A percentile compares a stretch with the other conserved stretches of the same genome.
Evolutionary conservation across 2,329 filamentous ascomycete genomes (phyloP).

Genomic region (Botryosphaeria dothidea): DNA sequence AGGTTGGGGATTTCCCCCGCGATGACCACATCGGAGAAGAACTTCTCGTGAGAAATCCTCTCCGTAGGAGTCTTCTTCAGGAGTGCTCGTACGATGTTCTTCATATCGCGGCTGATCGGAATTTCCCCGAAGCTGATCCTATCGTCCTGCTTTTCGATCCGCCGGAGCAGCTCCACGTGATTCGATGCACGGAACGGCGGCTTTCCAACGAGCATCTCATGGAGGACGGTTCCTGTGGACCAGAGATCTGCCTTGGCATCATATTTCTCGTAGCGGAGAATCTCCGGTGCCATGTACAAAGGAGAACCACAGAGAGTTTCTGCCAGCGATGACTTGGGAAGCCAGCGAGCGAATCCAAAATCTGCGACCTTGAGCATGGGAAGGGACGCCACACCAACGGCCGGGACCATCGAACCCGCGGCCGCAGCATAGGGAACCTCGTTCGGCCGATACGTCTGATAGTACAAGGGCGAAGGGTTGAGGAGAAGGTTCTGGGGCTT

Average conservation of each 20-base stretch:
- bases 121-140: slow-evolving; percentile 77
- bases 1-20: slow-evolving; percentile 76
- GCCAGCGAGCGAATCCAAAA: slow-evolving; percentile 94
- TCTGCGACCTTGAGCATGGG: slow-evolving; percentile 98
- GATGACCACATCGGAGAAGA: slow-evolving; percentile 77
- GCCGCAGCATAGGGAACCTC: slow-evolving; percentile 75
- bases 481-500: slow-evolving; percentile 96
- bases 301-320: slow-evolving; percentile 97
- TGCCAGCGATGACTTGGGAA: slow-evolving; percentile 87
- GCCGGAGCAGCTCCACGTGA: slow-evolving; percentile 88
- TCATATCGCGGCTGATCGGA: slow-evolving; percentile 72
- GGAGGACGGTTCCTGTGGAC: slow-evolving; percentile 94
- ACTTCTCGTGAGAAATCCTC: slow-evolving; percentile 80
- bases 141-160: slow-evolving; percentile 88
- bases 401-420: slow-evolving; percentile 77
- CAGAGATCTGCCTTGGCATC: slow-evolving; percentile 96
- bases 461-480: slow-evolving; percentile 75
- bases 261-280: slow-evolving; percentile 94
- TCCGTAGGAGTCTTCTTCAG: slow-evolving; percentile 85
- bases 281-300: slow-evolving; percentile 98
- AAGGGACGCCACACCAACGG: slow-evolving; percentile 76
- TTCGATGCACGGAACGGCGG: slow-evolving; percentile 92
- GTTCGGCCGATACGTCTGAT: slow-evolving; percentile 58
- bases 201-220: slow-evolving; percentile 89
- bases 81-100: slow-evolving; percentile 74